These are phyloP conservation scores for Pelargonium citronellum DNA, from an alignment of 441 rosid genomes.

Conservation along the genomic window DNA sequence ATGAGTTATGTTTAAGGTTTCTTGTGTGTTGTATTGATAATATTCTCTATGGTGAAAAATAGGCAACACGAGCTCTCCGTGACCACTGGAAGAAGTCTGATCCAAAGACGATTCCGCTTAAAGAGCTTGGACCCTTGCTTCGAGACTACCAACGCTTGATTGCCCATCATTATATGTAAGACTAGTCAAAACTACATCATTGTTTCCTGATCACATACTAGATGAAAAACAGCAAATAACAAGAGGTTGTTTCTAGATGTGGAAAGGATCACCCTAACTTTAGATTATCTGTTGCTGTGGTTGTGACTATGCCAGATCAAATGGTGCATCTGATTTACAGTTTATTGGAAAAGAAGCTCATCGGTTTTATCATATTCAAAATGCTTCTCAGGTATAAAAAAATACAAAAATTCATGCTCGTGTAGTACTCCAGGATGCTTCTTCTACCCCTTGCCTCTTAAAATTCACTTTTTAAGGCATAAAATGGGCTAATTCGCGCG, in stretches of 20 bases:
- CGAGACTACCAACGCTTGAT: conserved; percentile 81
- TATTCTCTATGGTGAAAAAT: conserved; percentile 24
- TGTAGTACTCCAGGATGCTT: neutral
- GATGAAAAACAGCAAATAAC: neutral
- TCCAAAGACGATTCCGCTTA: conserved; percentile 48
- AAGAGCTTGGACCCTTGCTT: conserved; percentile 80
- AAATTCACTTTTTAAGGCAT: no score
- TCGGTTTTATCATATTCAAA: conserved; percentile 67
- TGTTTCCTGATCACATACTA: neutral
- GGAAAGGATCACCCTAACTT: neutral
- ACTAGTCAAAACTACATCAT: conserved; percentile 5
- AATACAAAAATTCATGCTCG: neutral
- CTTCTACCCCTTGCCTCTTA: no score
- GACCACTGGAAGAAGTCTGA: conserved; percentile 67
- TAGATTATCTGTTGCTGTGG: conserved; percentile 15
- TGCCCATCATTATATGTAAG: conserved; percentile 54
- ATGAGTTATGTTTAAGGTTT: conserved; percentile 15
- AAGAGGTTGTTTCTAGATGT: neutral
- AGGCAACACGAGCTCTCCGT: conserved; percentile 62
- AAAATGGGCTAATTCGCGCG: no score
- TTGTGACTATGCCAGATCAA: conserved; percentile 38
- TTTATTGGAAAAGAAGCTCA: conserved; percentile 36
- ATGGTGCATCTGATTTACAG: conserved; percentile 35
- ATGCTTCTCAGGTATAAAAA: conserved; percentile 60
- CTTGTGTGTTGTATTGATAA: conserved; percentile 19